Evolutionary conservation across 2,329 filamentous ascomycete species (phyloP), one percentile per base, ranked within the genome.

Genomic region (Phialemonium atrogriseum): DNA sequence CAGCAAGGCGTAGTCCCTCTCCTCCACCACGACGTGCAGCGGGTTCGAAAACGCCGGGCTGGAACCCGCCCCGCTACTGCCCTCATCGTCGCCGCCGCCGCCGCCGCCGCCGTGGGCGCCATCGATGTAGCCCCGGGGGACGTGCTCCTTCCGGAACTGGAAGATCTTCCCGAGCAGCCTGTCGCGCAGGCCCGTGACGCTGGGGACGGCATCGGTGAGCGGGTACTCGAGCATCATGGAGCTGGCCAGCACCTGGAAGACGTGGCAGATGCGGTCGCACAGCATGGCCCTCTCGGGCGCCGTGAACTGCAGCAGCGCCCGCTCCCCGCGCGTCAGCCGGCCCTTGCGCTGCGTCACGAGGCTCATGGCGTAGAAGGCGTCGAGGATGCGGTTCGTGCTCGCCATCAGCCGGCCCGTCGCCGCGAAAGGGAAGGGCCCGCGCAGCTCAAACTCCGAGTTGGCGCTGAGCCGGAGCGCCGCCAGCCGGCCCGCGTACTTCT

Each of bases 321-420:
- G 77, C 59, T 96, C 89, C 4, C 89, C 88, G 16, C 80, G 73
- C 3, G 79, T 86, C 1, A 85, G 73, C 22, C 73, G 72, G 9
- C 80, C 65, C 37, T 89, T 84, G 48, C 88, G 89, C 49, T 83
- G 71, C 22, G 94, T 87, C 40, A 95, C 80, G 9, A 95, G 75
- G 41, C 89, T 93, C 85, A 98, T 94, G 31, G 88, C 86, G 50
- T 96, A 88, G 55, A 98, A 95, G 22, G 85, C 81, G 56, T 95
- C 88, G 5, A 96, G 75, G 58, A 95, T 84, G 32, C 82, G 78
- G 40, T 81, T 80, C 1, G 88, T 94, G 8, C 80, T 80, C 14
- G 75, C 73, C 51, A 96, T 71, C 35, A 96, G 82, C 21, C 77
- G 73, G 5, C 71, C 73, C 51, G 84, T 88, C 11, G 76, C 70